phyloP scores from a whole-genome alignment of 306 rosid genomes.

The Gastrolobium bilobum region DNA sequence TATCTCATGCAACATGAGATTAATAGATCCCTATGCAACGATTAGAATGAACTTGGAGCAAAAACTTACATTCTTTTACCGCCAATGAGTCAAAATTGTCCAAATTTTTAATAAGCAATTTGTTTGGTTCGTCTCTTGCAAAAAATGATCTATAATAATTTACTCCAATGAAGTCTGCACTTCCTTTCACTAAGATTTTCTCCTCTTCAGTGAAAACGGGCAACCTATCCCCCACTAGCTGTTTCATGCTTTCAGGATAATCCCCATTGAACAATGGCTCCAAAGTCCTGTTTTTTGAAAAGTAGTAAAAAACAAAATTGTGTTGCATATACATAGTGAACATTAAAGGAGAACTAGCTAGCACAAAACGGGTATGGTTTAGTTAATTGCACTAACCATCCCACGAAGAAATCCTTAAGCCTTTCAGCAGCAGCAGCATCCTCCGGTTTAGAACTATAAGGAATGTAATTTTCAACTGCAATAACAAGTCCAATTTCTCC shows the following conservation, averaged over 20 bases:
- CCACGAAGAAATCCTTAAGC: slow-evolving; percentile 46
- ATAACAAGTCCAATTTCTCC: slow-evolving; percentile 58
- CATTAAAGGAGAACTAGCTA: not conserved
- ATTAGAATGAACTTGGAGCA: not conserved
- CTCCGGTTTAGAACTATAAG: slow-evolving; percentile 41
- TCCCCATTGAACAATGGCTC: slow-evolving; percentile 43
- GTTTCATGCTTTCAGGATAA: slow-evolving; percentile 47
- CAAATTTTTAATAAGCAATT: not conserved
- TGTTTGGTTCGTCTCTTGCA: slow-evolving; percentile 33
- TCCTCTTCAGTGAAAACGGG: slow-evolving; percentile 47
- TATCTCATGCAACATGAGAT: no score
- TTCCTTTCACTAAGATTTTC: slow-evolving; percentile 34
- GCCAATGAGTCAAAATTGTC: slow-evolving; percentile 32
- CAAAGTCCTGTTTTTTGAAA: slow-evolving; percentile 41
- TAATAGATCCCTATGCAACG: no score
- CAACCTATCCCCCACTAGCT: slow-evolving; percentile 47
- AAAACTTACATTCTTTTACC: slow-evolving; percentile 1
- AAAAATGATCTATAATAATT: slow-evolving; percentile 52
- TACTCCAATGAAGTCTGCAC: slow-evolving; percentile 47
- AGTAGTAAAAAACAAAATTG: not conserved
- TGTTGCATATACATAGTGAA: no score
- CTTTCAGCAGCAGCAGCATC: slow-evolving; percentile 52
- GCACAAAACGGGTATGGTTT: no score
- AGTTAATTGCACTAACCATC: slow-evolving; percentile 52
- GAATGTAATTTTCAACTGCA: slow-evolving; percentile 37